Evolutionary conservation across 1,139 yeast genomes (phyloP), one percentile per base, ranked within the genome.

Genomic region (Yamadazyma taylorii): DNA sequence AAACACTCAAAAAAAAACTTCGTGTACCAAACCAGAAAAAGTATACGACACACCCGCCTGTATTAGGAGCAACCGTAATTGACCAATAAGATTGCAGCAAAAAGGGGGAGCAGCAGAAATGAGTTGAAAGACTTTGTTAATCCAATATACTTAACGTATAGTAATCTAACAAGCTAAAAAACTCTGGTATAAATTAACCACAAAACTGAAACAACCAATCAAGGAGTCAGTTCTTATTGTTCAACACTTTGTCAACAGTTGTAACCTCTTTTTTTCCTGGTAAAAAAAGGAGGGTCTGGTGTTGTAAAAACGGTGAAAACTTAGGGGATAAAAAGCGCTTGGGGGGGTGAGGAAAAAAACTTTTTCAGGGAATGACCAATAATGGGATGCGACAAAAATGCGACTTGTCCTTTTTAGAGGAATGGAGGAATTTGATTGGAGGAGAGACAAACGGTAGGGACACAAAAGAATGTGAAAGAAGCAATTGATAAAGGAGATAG

Each of bases 121-220:
- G 21, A 19, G 21, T 19, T 19, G 21, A 19, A n/a, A n/a, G n/a
- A n/a, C n/a, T n/a, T n/a, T n/a, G n/a, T n/a, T n/a, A n/a, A n/a
- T n/a, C n/a, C n/a, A n/a, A n/a, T n/a, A n/a, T n/a, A n/a, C n/a
- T n/a, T n/a, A n/a, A n/a, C n/a, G n/a, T n/a, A n/a, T n/a, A n/a
- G n/a, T 19, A 8, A 19, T 19, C 5, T 8, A 19, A 19, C 21
- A 19, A 19, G 21, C 8, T 19, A 19, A 19, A n/a, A 19, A 19
- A 19, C 21, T 19, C 21, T 19, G 21, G 21, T 19, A 19, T 19
- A 19, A 19, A 19, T 19, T 8, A 8, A 19, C 21, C 5, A 19
- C 21, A 6, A 19, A 19, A 25, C 28, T 25, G 28, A 25, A 25
- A 25, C 28, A 25, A 25, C 28, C 28, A 25, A 25, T 25, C 14